Percentiles rank a stretch among this genome's conserved stretches.
Conservation (phyloP, 345 rosid genomes). For the Salix dunnii region DNA sequence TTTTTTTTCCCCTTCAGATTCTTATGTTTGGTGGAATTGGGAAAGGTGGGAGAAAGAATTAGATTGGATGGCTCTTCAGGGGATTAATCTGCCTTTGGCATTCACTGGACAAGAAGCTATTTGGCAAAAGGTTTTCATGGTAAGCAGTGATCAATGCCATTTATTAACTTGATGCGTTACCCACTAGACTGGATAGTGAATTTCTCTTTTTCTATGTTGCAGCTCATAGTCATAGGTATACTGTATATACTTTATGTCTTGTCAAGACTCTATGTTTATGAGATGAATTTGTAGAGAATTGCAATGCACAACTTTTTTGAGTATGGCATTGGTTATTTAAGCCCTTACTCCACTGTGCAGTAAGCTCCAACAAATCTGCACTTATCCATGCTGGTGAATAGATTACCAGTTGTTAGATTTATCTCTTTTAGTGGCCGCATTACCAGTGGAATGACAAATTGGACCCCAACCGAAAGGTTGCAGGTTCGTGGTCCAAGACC, state of each 20-base stretch:
- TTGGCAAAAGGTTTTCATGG: constrained; percentile 93
- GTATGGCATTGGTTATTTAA: too few relatives aligned
- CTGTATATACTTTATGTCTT: neutral
- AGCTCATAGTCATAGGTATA: neutral
- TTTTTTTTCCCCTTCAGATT: constrained; percentile 46
- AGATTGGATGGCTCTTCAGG: constrained; percentile 99
- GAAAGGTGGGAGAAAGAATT: constrained; percentile 90
- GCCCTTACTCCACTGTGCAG: neutral
- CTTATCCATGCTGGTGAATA: neutral
- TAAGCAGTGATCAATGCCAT: constrained; percentile 15
- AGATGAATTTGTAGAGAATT: too few relatives aligned
- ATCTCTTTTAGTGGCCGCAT: neutral
- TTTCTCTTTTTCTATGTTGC: neutral
- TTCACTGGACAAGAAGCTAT: constrained; percentile 91
- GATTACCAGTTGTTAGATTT: neutral
- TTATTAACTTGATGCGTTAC: neutral
- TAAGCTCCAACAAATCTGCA: neutral
- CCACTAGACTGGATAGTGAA: neutral
- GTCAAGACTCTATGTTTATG: too few relatives aligned
- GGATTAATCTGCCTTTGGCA: constrained; percentile 91
- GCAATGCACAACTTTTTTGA: too few relatives aligned
- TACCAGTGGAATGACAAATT: too few relatives aligned
- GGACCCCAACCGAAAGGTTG: too few relatives aligned
- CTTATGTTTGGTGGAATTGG: constrained; percentile 97
- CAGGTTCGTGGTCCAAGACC: neutral